Conservation (phyloP, 1,284 basidiomycete species). For the Apiotrichum montevideense region DNA sequence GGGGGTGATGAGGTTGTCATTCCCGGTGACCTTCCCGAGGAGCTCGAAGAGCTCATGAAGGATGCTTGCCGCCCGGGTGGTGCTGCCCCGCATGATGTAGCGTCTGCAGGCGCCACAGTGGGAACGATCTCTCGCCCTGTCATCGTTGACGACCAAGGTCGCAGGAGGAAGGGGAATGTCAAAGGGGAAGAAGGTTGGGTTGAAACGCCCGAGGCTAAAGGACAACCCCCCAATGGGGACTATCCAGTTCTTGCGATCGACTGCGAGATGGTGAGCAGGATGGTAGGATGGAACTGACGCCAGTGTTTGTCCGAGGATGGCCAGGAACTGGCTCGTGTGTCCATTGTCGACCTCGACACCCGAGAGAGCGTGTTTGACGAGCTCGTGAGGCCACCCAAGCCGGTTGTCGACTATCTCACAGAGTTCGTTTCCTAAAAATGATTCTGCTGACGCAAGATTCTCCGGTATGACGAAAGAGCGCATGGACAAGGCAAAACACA, state of each 20-base stretch:
- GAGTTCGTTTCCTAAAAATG: conserved; percentile 50
- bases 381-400: conserved; percentile 74
- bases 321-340: conserved; percentile 76
- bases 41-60: conserved; percentile 9
- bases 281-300: neutral
- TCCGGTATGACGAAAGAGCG: conserved; percentile 79
- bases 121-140: neutral
- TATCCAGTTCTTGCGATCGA: conserved; percentile 56
- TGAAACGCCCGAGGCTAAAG: conserved; percentile 59
- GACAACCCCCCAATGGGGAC: conserved; percentile 27
- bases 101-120: neutral
- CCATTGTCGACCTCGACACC: conserved; percentile 67
- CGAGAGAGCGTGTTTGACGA: conserved; percentile 72
- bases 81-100: neutral
- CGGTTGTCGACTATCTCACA: conserved; percentile 80
- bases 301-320: conserved; percentile 80
- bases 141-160: conserved; percentile 10
- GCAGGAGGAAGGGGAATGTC: conserved; percentile 48
- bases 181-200: conserved; percentile 57
- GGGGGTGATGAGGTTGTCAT: conserved; percentile 21
- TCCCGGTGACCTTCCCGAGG: conserved; percentile 23
- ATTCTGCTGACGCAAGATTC: conserved; percentile 54
- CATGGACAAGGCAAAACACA: conserved; percentile 63
- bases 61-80: neutral
- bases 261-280: conserved; percentile 77